phyloP scores from a whole-genome alignment of 768 basidiomycete species.

The Boletus barrowsii region DNA sequence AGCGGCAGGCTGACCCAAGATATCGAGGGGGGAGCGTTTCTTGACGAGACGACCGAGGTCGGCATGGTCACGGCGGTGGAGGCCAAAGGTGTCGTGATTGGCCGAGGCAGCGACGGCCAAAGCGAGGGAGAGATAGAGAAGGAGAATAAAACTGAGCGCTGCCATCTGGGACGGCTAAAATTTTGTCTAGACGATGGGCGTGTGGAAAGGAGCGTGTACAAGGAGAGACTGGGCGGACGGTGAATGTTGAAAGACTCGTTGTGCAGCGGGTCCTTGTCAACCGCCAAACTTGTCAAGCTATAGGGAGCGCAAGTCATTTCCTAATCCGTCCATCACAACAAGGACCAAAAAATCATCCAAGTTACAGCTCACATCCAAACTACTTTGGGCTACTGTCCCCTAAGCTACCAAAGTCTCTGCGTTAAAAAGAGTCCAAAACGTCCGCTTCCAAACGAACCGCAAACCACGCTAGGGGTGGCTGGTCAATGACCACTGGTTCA shows the following conservation, averaged over 20 bases:
- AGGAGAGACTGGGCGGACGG: no score
- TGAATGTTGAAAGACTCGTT: neutral
- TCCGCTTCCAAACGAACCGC: neutral
- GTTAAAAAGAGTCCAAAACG: neutral
- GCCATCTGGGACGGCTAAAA: constrained; percentile 40
- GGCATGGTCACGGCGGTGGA: constrained; percentile 52
- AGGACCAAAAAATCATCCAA: neutral
- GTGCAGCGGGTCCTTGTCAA: constrained; percentile 12
- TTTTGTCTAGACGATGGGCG: constrained; percentile 10
- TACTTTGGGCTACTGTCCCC: neutral
- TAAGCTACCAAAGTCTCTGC: constrained; percentile 10
- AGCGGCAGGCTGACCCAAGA: neutral
- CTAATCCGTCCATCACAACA: constrained; percentile 12
- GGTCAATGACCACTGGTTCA: constrained; percentile 73
- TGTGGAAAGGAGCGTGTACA: neutral
- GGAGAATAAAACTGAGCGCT: constrained; percentile 56
- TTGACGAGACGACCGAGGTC: constrained; percentile 64
- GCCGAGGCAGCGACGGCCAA: constrained; percentile 46
- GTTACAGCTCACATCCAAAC: neutral
- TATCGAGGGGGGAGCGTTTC: constrained; percentile 48
- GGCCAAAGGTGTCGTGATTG: constrained; percentile 43
- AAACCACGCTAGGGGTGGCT: constrained; percentile 51
- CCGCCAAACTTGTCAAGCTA: constrained; percentile 6
- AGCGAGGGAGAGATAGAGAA: constrained; percentile 57
- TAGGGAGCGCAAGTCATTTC: no score